Evolutionary conservation across 495 filamentous ascomycete genomes (phyloP), one percentile per base, ranked within the genome.

Genomic region (Symbiotaphrina buchneri): DNA sequence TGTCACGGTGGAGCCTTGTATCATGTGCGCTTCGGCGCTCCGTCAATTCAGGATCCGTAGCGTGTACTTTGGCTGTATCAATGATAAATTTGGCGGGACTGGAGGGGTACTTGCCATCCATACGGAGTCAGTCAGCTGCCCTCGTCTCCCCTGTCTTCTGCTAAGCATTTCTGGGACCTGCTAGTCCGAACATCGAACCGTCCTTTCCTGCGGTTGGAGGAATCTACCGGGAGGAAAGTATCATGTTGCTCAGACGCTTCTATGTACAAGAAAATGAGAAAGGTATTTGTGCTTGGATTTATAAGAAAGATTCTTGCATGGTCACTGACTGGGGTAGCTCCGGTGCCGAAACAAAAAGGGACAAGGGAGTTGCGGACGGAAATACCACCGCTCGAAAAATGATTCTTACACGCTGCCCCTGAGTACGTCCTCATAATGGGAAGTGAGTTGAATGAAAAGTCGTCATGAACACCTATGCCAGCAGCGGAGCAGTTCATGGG

Each of bases 21-120:
- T 97, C 43, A 97, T 97, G 87, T 97, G 87, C 45, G 85, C 87
- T 2, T 82, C 80, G n/a, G 64, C 83, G 18, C 61, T 97, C 19
- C 70, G 77, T 18, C 90, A 95, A 47, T 67, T 81, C 31, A 59
- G 64, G 4, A 74, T 97, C 44, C 61, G 72, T 32, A 68, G 63
- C 31, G 87, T 95, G 2, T 94, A 78, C 51, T 95, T 78, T 49
- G 90, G 87, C n/a, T 90, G 82, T 36, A 59, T 69, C 28, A 97
- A 97, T 54, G 87, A 94, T 43, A 73, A 85, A 27, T 97, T 97
- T 55, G 87, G 87, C 10, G 87, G 87, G 18, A 90, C 78, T 26
- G 87, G 90, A 5, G 84, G 87, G 21, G 85, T 95, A 1, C 61
- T 97, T 43, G 67, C 64, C 19, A 59, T 95, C 18, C 82, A 94